Evolutionary conservation across 306 rosid genomes (phyloP), one percentile per base, ranked within the genome.

Genomic region (Pyrus betulifolia): DNA sequence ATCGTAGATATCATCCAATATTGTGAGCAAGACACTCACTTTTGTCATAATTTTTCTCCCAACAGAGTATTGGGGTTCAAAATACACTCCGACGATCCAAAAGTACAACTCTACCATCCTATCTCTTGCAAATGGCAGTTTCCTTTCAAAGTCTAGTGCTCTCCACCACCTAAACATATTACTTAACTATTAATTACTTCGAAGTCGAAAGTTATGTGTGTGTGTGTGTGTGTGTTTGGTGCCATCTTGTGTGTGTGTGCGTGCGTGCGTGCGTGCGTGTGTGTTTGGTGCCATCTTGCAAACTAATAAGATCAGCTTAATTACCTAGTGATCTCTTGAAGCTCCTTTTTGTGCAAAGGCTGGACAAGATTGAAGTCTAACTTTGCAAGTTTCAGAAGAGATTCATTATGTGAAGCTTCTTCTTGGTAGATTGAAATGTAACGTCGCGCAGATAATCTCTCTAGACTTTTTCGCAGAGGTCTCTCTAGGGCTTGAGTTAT

Each of bases 1-100:
- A 30, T 88, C 96, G 52, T 88, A 90, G 9, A 75, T 74, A 59
- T 86, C 90, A 74, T 88, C 89, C 40, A 90, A n/a, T 0, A 76
- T 42, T 4, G 89, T 64, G 30, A 51, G 12, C 21, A 78, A 31
- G 4, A 70, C 74, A 3, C 62, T 23, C 0, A 64, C 27, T 63
- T 85, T 86, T 10, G 64, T 66, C 45, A 80, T 0, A 0, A 85
- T 69, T 19, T 19, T 73, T 64, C 96, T 82, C 6, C 38, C 87
- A 7, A 63, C 13, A 3, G 67, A 73, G 40, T 83, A 78, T 11
- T 78, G 44, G 15, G 85, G 83, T 70, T 81, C 87, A 35, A 77
- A 77, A 45, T 45, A 81, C 6, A 80, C 76, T 5, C 86, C 83
- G 19, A 86, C 2, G 35, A 49, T 23, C 92, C 87, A 88, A 27